These are phyloP conservation scores for Kazachstania sp. DNA, from an alignment of 1,139 yeast genomes.

Conservation along the genomic window DNA sequence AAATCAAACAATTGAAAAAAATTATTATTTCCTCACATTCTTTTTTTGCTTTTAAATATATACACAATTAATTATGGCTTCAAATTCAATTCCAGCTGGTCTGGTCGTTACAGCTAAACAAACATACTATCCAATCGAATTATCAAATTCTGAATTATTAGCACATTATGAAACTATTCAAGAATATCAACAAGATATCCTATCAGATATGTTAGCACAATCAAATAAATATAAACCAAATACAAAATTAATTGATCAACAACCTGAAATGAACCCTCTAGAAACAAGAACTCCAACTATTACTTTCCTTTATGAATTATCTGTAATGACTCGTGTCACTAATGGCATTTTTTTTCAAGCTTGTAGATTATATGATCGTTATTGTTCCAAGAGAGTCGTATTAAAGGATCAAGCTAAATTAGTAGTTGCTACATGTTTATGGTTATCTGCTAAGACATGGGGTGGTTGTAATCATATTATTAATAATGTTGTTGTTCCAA, in stretches of 20 bases:
- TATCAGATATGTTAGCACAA: conserved; percentile 35
- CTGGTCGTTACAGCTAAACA: conserved; percentile 34
- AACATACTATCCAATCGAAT: conserved; percentile 40
- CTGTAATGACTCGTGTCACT: conserved; percentile 50
- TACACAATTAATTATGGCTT: background rate
- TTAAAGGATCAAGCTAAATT: conserved; percentile 54
- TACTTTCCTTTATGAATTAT: conserved; percentile 50
- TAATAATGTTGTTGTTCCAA: conserved; percentile 39
- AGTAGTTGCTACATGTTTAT: conserved; percentile 56
- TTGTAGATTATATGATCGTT: conserved; percentile 53
- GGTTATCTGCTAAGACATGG: conserved; percentile 56
- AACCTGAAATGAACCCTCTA: conserved; percentile 50
- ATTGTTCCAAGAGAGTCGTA: conserved; percentile 56
- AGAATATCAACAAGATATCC: conserved; percentile 49
- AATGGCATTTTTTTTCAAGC: conserved; percentile 54
- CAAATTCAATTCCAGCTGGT: conserved; percentile 18
- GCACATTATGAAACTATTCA: conserved; percentile 40
- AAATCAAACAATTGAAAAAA: background rate
- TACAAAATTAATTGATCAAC: conserved; percentile 48
- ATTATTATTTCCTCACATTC: background rate
- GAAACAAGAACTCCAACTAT: conserved; percentile 43
- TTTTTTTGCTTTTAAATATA: background rate
- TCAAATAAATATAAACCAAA: conserved; percentile 41
- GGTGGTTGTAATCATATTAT: conserved; percentile 68
- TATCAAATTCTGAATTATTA: conserved; percentile 43